Evolutionary conservation across 768 basidiomycete genomes (phyloP).

Genomic region (Boletales sp.): DNA sequence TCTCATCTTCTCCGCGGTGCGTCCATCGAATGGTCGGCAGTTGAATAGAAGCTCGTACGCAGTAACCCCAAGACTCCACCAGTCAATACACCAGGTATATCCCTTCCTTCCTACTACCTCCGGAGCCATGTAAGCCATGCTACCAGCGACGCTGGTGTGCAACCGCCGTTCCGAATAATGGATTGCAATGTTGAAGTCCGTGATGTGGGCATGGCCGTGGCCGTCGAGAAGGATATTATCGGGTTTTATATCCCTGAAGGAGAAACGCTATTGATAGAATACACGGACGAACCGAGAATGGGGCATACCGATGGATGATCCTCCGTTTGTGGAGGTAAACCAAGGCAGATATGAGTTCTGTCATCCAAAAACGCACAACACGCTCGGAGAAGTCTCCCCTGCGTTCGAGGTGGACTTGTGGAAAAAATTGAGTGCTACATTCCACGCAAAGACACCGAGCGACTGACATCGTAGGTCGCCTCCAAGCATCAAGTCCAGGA

Average conservation of each 20-base stretch:
- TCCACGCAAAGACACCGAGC: neutral
- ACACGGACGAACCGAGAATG: neutral
- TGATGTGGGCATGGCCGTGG: constrained; percentile 92
- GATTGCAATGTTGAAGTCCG: constrained; percentile 98
- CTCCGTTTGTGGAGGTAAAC: constrained; percentile 87
- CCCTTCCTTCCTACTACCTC: constrained; percentile 91
- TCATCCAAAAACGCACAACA: constrained; percentile 81
- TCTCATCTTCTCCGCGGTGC: constrained; percentile 84
- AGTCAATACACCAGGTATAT: constrained; percentile 90
- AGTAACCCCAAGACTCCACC: constrained; percentile 93
- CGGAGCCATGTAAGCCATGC: constrained; percentile 99
- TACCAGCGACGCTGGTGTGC: constrained; percentile 93
- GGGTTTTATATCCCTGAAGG: constrained; percentile 84
- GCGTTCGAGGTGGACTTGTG: constrained; percentile 79
- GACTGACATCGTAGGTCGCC: constrained; percentile 87
- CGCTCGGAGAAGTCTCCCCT: constrained; percentile 63
- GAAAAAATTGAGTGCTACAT: neutral
- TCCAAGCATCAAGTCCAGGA: constrained; percentile 93
- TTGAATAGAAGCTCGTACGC: constrained; percentile 87
- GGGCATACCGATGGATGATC: constrained; percentile 87
- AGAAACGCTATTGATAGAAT: constrained; percentile 4
- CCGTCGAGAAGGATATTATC: constrained; percentile 95
- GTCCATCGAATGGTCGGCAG: constrained; percentile 85
- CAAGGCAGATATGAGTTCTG: constrained; percentile 81
- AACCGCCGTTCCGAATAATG: constrained; percentile 89